Conservation (phyloP, 2,329 filamentous ascomycete genomes). For the Chrysoporthe deuterocubensis region DNA sequence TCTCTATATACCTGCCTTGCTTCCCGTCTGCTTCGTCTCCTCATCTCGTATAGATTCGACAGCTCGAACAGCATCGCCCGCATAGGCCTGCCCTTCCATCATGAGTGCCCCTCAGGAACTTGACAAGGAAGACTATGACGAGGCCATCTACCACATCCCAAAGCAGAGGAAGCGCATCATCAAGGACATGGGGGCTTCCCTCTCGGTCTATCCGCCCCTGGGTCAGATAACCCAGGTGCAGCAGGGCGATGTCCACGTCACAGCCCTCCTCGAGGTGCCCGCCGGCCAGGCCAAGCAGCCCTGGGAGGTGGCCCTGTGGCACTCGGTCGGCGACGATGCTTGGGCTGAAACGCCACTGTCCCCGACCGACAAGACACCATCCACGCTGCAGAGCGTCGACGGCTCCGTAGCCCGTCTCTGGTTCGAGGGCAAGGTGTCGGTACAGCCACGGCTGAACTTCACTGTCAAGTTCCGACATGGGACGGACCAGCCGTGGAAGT, state of each 20-base stretch:
- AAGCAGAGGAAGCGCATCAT: conserved; percentile 41
- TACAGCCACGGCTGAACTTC: conserved; percentile 60
- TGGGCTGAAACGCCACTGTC: conserved; percentile 57
- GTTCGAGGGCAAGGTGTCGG: conserved; percentile 57
- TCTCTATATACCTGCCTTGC: neutral
- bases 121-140: conserved; percentile 39
- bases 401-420: conserved; percentile 48
- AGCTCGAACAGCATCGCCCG: neutral
- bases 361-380: conserved; percentile 43
- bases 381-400: conserved; percentile 52
- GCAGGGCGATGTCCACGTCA: conserved; percentile 58
- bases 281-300: conserved; percentile 54
- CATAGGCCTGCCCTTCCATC: neutral
- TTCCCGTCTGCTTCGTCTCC: neutral
- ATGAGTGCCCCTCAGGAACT: conserved; percentile 28
- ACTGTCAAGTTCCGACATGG: conserved; percentile 70
- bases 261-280: conserved; percentile 71
- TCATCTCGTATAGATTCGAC: neutral
- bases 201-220: conserved; percentile 69
- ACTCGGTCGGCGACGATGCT: conserved; percentile 54
- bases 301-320: conserved; percentile 80
- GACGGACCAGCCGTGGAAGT: conserved; percentile 64
- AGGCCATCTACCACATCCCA: conserved; percentile 44
- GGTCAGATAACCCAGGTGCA: conserved; percentile 72
- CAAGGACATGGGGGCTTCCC: conserved; percentile 42